These are phyloP conservation scores for Cupressus sempervirens DNA, from an alignment of 75 land plant genomes.

Conservation along the genomic window DNA sequence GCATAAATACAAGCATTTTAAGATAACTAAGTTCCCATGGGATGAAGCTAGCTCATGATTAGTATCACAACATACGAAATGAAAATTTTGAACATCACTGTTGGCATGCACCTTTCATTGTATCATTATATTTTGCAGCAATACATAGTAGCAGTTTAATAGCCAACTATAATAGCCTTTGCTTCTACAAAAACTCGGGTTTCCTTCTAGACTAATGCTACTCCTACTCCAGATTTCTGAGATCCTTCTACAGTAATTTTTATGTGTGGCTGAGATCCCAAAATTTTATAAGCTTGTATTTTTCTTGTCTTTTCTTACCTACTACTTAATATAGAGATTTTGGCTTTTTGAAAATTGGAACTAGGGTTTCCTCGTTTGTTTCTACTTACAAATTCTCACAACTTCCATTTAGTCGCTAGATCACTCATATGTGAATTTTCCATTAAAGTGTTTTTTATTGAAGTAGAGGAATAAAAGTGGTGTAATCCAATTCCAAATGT, in stretches of 20 bases:
- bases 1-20: neutral
- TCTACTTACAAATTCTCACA: neutral
- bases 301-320: too few relatives aligned
- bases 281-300: too few relatives aligned
- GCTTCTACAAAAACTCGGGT: neutral
- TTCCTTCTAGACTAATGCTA: neutral
- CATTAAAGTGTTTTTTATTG: neutral
- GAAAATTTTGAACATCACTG: neutral
- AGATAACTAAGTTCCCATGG: neutral
- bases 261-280: too few relatives aligned
- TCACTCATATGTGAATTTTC: neutral
- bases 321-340: too few relatives aligned
- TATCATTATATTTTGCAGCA: neutral
- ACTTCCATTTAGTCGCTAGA: neutral
- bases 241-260: too few relatives aligned
- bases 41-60: neutral
- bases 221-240: neutral
- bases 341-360: neutral
- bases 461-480: too few relatives aligned
- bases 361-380: neutral
- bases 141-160: neutral
- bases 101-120: neutral
- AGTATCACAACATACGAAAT: neutral
- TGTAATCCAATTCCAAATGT: too few relatives aligned
- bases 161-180: neutral